Percentiles rank a stretch among this genome's conserved stretches.
Evolutionary conservation across 208 protist genomes (phyloP).

Genomic region (Trypanosoma avium): DNA sequence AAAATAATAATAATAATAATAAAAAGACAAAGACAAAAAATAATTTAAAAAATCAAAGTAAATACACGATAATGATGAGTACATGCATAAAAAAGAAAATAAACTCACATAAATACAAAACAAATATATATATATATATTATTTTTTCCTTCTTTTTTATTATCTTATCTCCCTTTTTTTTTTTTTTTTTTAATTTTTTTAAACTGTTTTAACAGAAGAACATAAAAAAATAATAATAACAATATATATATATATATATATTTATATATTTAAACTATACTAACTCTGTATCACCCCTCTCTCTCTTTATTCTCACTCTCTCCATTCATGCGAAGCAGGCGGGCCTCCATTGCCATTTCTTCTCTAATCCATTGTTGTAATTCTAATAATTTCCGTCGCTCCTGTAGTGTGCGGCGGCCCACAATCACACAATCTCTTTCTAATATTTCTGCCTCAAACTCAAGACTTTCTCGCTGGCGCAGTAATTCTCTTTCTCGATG

Average conservation of each 20-base stretch:
- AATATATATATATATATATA: constrained; percentile 2
- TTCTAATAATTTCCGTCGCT: constrained; percentile 1
- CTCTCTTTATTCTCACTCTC: not conserved
- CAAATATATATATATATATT: too few relatives aligned
- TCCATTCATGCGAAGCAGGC: constrained; percentile 8
- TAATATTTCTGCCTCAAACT: constrained; percentile 6
- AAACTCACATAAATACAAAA: too few relatives aligned
- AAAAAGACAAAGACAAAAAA: constrained; percentile 29
- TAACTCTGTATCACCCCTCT: not conserved
- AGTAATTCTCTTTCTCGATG: constrained; percentile 30
- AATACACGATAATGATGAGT: too few relatives aligned
- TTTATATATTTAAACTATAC: too few relatives aligned
- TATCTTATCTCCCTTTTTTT: too few relatives aligned
- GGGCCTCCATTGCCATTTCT: constrained; percentile 20
- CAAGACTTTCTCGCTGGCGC: constrained; percentile 30
- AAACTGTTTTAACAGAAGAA: too few relatives aligned
- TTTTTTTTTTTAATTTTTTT: too few relatives aligned
- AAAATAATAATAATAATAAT: constrained; percentile 13
- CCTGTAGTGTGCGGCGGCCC: constrained; percentile 10
- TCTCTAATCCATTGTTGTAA: constrained; percentile 5
- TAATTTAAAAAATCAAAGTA: not conserved
- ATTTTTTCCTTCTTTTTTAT: too few relatives aligned
- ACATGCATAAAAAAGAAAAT: too few relatives aligned
- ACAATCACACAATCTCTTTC: constrained; percentile 4
- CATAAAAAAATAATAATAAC: too few relatives aligned